Evolutionary conservation across 169 alveolate genomes (phyloP).

Genomic region (Babesia divergens): DNA sequence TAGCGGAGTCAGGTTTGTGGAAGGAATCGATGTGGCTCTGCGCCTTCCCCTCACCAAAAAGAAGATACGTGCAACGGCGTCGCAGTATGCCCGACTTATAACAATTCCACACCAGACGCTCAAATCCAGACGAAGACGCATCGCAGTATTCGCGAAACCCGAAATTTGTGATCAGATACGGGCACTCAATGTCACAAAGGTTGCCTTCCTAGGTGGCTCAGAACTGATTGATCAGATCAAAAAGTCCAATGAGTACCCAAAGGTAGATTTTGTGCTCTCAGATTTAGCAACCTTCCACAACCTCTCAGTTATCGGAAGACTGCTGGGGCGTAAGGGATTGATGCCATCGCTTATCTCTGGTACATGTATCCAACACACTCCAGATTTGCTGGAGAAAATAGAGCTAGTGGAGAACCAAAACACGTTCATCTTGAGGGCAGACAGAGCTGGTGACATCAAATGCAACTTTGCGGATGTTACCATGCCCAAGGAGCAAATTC

Average conservation of each 20-base stretch:
- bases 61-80: conserved; percentile 55
- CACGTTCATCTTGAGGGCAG: conserved; percentile 61
- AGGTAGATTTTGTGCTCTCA: conserved; percentile 68
- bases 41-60: conserved; percentile 51
- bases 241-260: conserved; percentile 47
- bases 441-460: conserved; percentile 71
- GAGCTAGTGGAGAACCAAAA: conserved; percentile 33
- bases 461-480: conserved; percentile 78
- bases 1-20: conserved; percentile 45
- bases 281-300: conserved; percentile 71
- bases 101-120: conserved; percentile 62
- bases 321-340: conserved; percentile 66
- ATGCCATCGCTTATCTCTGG: conserved; percentile 75
- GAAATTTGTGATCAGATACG: conserved; percentile 35
- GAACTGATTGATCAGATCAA: conserved; percentile 53
- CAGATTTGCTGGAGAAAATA: conserved; percentile 35
- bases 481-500: conserved; percentile 74
- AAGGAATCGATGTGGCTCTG: conserved; percentile 62
- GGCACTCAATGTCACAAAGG: conserved; percentile 25
- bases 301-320: conserved; percentile 65
- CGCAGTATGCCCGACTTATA: conserved; percentile 42
- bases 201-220: conserved; percentile 52
- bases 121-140: conserved; percentile 53
- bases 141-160: conserved; percentile 54
- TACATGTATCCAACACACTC: conserved; percentile 63